A percentile compares a stretch with the other conserved stretches of the same genome.
Conservation (phyloP, 495 filamentous ascomycete genomes). For the Penicillium paxilli region DNA sequence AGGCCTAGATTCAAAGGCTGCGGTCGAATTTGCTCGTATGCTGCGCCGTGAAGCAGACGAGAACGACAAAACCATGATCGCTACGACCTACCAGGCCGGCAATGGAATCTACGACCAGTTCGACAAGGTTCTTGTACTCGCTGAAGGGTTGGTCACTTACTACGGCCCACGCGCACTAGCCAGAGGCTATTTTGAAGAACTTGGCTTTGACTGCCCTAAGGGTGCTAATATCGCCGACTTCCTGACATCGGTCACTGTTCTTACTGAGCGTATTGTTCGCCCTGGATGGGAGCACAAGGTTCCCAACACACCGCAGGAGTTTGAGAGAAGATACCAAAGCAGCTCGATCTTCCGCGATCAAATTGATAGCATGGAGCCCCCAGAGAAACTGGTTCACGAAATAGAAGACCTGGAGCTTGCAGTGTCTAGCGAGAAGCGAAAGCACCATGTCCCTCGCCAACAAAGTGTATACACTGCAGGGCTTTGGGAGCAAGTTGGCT, state of each 20-base stretch:
- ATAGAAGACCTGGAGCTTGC: conserved; percentile 42
- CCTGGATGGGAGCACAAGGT: conserved; percentile 64
- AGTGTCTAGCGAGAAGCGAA: conserved; percentile 54
- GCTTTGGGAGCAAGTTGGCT: conserved; percentile 56
- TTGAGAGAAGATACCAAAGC: conserved; percentile 67
- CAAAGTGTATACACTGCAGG: conserved; percentile 53
- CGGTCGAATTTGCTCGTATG: conserved; percentile 73
- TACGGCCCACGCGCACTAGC: conserved; percentile 65
- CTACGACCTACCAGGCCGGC: conserved; percentile 82
- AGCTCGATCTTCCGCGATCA: conserved; percentile 65
- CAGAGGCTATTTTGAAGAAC: conserved; percentile 64
- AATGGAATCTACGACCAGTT: conserved; percentile 75
- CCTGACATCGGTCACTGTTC: conserved; percentile 74
- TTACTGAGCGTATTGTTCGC: conserved; percentile 63
- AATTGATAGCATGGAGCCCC: conserved; percentile 59
- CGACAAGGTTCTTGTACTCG: conserved; percentile 76
- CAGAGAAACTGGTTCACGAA: conserved; percentile 43
- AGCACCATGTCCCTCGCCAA: conserved; percentile 42
- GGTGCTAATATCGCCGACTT: conserved; percentile 78
- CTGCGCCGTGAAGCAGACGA: conserved; percentile 66
- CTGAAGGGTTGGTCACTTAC: conserved; percentile 78
- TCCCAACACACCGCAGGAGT: conserved; percentile 74
- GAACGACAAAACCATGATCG: conserved; percentile 64
- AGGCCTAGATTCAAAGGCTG: conserved; percentile 77
- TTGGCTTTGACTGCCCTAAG: conserved; percentile 70